A percentile compares a stretch with the other conserved stretches of the same genome.
Evolutionary conservation across 2,329 filamentous ascomycete genomes (phyloP).

Genomic region (Beauveria sp.): DNA sequence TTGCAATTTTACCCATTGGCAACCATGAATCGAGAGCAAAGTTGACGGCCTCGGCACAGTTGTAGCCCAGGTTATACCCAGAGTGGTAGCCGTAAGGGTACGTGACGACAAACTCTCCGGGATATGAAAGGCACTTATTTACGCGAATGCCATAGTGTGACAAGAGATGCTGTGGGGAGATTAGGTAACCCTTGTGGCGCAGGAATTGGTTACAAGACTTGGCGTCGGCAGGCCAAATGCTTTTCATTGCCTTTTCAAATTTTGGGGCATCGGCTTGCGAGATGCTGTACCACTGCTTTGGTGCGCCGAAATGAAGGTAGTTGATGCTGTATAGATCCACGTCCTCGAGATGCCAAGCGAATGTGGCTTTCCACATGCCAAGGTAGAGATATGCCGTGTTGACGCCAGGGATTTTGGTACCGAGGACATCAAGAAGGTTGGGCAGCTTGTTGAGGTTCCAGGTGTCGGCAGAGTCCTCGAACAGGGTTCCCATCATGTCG

Average conservation of each 20-base stretch:
- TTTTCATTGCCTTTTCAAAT: constrained; percentile 93
- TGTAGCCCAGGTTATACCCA: constrained; percentile 95
- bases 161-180: constrained; percentile 81
- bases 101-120: constrained; percentile 96
- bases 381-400: constrained; percentile 97
- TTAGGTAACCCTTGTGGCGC: constrained; percentile 93
- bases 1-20: constrained; percentile 88
- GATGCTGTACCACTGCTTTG: constrained; percentile 99
- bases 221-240: constrained; percentile 86
- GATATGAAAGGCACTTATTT: constrained; percentile 90
- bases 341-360: constrained; percentile 97
- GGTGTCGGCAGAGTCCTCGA: constrained; percentile 71
- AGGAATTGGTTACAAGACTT: constrained; percentile 96
- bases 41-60: constrained; percentile 97
- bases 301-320: constrained; percentile 96
- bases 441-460: constrained; percentile 97
- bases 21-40: constrained; percentile 95
- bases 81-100: constrained; percentile 99
- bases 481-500: constrained; percentile 91
- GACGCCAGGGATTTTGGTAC: constrained; percentile 92
- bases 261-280: constrained; percentile 88
- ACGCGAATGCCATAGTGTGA: constrained; percentile 91
- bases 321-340: constrained; percentile 99
- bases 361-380: constrained; percentile 99
- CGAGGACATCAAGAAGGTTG: constrained; percentile 87